Base-by-base conservation (phyloP, 2,329 filamentous ascomycete species). In the Xylaria sp. region DNA sequence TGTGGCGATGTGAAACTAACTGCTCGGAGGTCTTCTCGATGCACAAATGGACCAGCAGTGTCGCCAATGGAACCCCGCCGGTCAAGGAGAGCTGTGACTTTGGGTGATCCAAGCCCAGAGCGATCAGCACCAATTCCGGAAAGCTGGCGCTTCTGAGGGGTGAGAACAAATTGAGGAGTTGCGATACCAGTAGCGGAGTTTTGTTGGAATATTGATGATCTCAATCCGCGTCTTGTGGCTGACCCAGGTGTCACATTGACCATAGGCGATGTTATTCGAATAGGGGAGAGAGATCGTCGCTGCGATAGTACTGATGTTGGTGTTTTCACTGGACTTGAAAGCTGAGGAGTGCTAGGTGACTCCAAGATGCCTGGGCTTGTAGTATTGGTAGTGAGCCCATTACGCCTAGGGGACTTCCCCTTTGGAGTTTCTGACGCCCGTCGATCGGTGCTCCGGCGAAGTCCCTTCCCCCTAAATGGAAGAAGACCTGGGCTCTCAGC, bases 81-180 rank as follows among this genome's bases (percentile, higher is more conserved):
- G 66, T 91, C 89, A 35, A 94, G 83, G 33, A 93, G 81, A 28
- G 87, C 89, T 21, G 89, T 83, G 57, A 94, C 85, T 55, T 86
- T 87, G 4, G 91, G 92, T 0, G 92, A 94, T 6, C 92, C 91
- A 57, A 94, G 83, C 0, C 91, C 91, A 65, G 84, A 79, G 66
- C 85, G 86, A 69, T 92, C 91, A 65, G 87, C 85, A 21, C 91
- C 90, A 64, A 93, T 72, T 0, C 90, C 89, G 14, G 89, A 90
- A 15, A 89, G 84, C 46, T 82, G 80, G 28, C 89, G 83, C 37
- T 75, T 75, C 61, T 86, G 83, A 2, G 89, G 87, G 2, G 84
- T 90, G 6, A 92, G 75, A 12, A 91, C 77, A 52, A 91, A 82
- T 17, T 82, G 84, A 14, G 90, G 89, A 0, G 87, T 89, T 17